Percentiles rank a stretch among this genome's conserved stretches.
phyloP scores from a whole-genome alignment of 352 stramenopile species.

The Globisporangium nagaii region DNA sequence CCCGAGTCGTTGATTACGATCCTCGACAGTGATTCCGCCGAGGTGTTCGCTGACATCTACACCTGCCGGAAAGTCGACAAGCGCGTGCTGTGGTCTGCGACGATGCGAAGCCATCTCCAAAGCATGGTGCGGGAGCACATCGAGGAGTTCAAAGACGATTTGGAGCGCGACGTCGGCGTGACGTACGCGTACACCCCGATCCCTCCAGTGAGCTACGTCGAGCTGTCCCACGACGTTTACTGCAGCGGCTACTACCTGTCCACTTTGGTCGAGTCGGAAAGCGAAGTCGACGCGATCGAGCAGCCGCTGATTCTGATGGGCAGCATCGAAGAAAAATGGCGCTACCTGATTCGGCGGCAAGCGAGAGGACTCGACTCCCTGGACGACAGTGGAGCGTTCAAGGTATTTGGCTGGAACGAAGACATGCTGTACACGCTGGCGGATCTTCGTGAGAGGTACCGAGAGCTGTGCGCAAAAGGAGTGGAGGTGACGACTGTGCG shows the following conservation, averaged over 20 bases:
- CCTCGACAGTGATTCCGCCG: conserved; percentile 55
- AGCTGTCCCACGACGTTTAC: conserved; percentile 73
- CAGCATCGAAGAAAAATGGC: conserved; percentile 78
- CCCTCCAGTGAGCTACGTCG: conserved; percentile 57
- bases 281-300: conserved; percentile 58
- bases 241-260: conserved; percentile 74
- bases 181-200: conserved; percentile 63
- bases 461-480: conserved; percentile 50
- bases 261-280: conserved; percentile 47
- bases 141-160: conserved; percentile 51
- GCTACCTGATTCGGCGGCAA: conserved; percentile 44
- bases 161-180: conserved; percentile 45
- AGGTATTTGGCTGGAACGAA: conserved; percentile 64
- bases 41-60: conserved; percentile 66
- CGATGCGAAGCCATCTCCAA: conserved; percentile 70
- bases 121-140: conserved; percentile 72
- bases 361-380: conserved; percentile 30
- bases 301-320: conserved; percentile 71
- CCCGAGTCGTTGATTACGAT: conserved; percentile 66
- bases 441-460: conserved; percentile 56
- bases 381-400: conserved; percentile 51
- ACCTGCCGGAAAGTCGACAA: conserved; percentile 50
- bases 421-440: conserved; percentile 31
- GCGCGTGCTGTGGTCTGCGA: conserved; percentile 57
- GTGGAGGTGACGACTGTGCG: conserved; percentile 43